A percentile compares a stretch with the other conserved stretches of the same genome.
These are phyloP conservation scores for Suillus cothurnatus DNA, from an alignment of 768 basidiomycete genomes.

Conservation along the genomic window DNA sequence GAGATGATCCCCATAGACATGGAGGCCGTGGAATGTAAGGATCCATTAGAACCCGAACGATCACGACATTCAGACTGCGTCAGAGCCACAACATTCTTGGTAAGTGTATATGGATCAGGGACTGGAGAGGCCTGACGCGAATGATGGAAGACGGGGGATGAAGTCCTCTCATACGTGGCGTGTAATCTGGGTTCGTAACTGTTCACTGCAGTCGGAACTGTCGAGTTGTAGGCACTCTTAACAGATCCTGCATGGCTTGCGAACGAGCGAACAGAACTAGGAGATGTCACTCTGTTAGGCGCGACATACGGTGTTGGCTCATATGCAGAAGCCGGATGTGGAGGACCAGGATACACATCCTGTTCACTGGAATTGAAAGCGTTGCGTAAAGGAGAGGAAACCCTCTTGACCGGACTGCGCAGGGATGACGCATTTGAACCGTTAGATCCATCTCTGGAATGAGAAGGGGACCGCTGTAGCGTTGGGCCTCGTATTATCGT, in stretches of 20 bases:
- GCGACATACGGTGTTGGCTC: conserved; percentile 9
- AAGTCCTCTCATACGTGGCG: conserved; percentile 29
- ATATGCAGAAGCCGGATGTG: not conserved
- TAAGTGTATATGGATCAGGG: conserved; percentile 42
- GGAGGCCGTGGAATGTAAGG: conserved; percentile 38
- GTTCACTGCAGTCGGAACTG: conserved; percentile 5
- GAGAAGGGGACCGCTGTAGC: conserved; percentile 12
- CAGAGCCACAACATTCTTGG: conserved; percentile 21
- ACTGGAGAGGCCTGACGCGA: conserved; percentile 24
- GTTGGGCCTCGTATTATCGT: conserved; percentile 1
- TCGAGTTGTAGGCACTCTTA: conserved; percentile 13
- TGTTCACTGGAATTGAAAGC: conserved; percentile 10
- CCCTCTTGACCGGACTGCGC: conserved; percentile 15
- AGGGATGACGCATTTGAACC: conserved; percentile 14
- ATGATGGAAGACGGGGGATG: conserved; percentile 29
- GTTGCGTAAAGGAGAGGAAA: conserved; percentile 19
- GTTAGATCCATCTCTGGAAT: conserved; percentile 14
- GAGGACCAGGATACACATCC: conserved; percentile 1
- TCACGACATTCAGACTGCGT: conserved; percentile 29
- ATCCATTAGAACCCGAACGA: conserved; percentile 50
- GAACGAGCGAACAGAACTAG: conserved; percentile 26
- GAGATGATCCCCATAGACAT: conserved; percentile 16
- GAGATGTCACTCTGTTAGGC: conserved; percentile 25
- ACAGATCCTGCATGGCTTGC: conserved; percentile 17
- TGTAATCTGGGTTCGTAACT: conserved; percentile 23